Evolutionary conservation across 306 rosid genomes (phyloP).

Genomic region (Trifolium subterraneum): DNA sequence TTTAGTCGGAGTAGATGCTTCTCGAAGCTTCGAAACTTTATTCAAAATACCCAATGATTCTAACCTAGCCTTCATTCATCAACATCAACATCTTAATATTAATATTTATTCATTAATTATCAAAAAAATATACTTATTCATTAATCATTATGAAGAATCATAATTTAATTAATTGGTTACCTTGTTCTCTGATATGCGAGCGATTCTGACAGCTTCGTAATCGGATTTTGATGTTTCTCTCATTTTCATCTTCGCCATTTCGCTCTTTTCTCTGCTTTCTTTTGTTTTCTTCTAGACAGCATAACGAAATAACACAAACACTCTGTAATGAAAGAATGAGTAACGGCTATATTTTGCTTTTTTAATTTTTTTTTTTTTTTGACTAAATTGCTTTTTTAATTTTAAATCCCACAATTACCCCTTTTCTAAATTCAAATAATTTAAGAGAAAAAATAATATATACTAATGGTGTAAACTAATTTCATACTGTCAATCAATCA

Average conservation of each 20-base stretch:
- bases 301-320: not conserved
- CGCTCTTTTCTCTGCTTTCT: not conserved
- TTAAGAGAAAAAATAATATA: no score
- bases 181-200: conserved; percentile 70
- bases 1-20: conserved; percentile 26
- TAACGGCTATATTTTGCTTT: conserved; percentile 11
- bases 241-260: not conserved
- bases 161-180: conserved; percentile 20
- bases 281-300: not conserved
- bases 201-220: conserved; percentile 63
- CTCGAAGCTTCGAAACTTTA: conserved; percentile 53
- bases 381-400: no score
- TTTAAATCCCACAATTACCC: no score
- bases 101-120: not conserved
- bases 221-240: conserved; percentile 35
- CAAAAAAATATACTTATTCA: no score
- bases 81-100: not conserved
- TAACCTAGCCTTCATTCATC: conserved; percentile 62
- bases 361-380: no score
- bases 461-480: no score
- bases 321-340: not conserved
- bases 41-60: conserved; percentile 59
- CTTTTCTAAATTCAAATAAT: no score
- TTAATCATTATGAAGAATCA: not conserved
- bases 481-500: no score